phyloP scores from a whole-genome alignment of 2,329 filamentous ascomycete species.

The Fusarium devonianum region DNA sequence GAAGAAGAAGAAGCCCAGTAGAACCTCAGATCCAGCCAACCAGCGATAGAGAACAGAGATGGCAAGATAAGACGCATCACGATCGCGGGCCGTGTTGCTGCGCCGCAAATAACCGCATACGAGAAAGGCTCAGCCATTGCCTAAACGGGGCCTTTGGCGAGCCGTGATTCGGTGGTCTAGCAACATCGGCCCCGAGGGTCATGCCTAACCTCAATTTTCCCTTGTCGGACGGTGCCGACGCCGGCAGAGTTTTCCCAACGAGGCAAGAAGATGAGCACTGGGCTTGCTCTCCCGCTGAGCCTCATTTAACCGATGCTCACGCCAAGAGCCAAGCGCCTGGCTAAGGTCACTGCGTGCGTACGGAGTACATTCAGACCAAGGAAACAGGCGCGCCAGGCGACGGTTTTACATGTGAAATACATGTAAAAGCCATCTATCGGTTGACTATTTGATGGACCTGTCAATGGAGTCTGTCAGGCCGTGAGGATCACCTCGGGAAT shows the following conservation, averaged over 20 bases:
- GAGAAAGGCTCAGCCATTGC: conserved; percentile 4
- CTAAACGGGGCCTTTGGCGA: conserved; percentile 14
- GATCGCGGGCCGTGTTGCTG: background rate
- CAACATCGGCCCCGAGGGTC: too few relatives aligned
- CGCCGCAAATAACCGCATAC: conserved; percentile 23
- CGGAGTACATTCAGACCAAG: too few relatives aligned
- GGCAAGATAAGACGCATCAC: too few relatives aligned
- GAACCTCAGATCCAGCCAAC: too few relatives aligned
- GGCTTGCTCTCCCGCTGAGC: conserved; percentile 28
- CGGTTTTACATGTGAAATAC: background rate
- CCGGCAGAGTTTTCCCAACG: conserved; percentile 1
- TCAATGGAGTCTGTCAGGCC: too few relatives aligned
- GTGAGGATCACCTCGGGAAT: background rate
- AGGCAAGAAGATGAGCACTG: conserved; percentile 21
- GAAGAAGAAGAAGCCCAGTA: too few relatives aligned
- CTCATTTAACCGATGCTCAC: conserved; percentile 5
- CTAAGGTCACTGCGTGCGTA: too few relatives aligned
- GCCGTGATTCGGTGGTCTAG: conserved; percentile 17
- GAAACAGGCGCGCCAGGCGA: too few relatives aligned
- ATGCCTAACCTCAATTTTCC: background rate
- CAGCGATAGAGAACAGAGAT: too few relatives aligned
- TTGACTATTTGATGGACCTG: too few relatives aligned
- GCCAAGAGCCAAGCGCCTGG: background rate
- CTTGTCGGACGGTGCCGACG: too few relatives aligned
- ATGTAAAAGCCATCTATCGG: background rate